Percentiles rank a stretch among this genome's conserved stretches.
These are phyloP conservation scores for Plectranthus barbatus DNA, from an alignment of 257 asterid species.

Conservation along the genomic window DNA sequence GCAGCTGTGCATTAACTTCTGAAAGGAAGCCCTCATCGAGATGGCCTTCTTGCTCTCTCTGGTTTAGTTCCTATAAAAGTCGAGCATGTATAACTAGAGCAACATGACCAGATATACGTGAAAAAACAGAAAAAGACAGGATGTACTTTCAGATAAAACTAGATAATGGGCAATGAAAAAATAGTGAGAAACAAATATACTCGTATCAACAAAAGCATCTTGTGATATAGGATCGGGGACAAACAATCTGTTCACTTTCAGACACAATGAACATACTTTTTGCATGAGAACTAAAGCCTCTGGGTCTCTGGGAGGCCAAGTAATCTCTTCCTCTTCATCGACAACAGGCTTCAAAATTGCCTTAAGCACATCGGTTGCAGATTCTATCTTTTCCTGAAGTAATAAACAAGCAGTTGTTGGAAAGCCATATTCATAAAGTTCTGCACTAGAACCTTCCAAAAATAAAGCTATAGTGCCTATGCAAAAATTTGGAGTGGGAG, in stretches of 20 bases:
- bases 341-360: conserved; percentile 62
- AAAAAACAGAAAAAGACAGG: conserved; percentile 5
- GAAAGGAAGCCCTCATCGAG: conserved; percentile 94
- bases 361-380: conserved; percentile 89
- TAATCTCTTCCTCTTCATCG: conserved; percentile 59
- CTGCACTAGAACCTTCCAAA: neutral
- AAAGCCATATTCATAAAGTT: neutral
- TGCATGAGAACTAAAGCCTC: conserved; percentile 74
- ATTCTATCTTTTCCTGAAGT: conserved; percentile 76
- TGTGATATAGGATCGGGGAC: neutral
- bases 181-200: neutral
- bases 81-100: conserved; percentile 5
- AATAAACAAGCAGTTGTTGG: conserved; percentile 1
- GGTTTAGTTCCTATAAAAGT: conserved; percentile 58
- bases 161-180: neutral
- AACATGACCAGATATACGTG: neutral
- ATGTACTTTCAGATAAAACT: neutral
- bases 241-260: neutral
- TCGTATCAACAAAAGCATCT: neutral
- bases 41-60: conserved; percentile 91
- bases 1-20: conserved; percentile 87
- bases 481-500: conserved; percentile 3
- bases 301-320: conserved; percentile 89
- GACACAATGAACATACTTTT: conserved; percentile 36
- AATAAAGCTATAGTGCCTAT: neutral